phyloP scores from a whole-genome alignment of 1,284 basidiomycete genomes.

The Schizophyllum amplum region DNA sequence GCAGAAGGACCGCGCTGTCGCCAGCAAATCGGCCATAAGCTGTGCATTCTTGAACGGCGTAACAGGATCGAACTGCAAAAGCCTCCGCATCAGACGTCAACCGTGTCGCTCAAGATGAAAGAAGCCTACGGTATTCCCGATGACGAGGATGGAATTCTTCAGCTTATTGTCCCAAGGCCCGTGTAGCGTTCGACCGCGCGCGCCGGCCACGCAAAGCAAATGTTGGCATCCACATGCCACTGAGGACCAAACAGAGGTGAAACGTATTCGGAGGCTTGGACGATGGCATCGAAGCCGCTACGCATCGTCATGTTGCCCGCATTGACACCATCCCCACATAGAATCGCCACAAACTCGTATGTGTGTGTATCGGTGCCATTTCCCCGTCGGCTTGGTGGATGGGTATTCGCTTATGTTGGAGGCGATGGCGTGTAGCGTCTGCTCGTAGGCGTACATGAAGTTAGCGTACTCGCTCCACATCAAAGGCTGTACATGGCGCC shows the following conservation, averaged over 20 bases:
- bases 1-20: neutral
- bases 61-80: neutral
- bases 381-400: neutral
- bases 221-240: neutral
- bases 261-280: neutral
- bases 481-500: neutral
- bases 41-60: neutral
- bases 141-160: neutral
- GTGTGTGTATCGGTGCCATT: neutral
- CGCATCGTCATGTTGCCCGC: neutral
- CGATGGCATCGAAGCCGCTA: neutral
- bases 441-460: neutral
- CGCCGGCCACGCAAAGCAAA: neutral
- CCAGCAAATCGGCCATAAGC: neutral
- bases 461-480: neutral
- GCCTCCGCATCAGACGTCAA: neutral
- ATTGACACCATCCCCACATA: neutral
- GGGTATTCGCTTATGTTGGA: neutral
- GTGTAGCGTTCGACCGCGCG: neutral
- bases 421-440: neutral
- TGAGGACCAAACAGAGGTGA: neutral
- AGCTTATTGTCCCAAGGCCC: neutral
- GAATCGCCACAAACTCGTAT: neutral
- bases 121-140: neutral
- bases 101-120: neutral